Evolutionary conservation across 345 rosid species (phyloP), one percentile per base, ranked within the genome.

Genomic region (Bruguiera gymnorhiza): DNA sequence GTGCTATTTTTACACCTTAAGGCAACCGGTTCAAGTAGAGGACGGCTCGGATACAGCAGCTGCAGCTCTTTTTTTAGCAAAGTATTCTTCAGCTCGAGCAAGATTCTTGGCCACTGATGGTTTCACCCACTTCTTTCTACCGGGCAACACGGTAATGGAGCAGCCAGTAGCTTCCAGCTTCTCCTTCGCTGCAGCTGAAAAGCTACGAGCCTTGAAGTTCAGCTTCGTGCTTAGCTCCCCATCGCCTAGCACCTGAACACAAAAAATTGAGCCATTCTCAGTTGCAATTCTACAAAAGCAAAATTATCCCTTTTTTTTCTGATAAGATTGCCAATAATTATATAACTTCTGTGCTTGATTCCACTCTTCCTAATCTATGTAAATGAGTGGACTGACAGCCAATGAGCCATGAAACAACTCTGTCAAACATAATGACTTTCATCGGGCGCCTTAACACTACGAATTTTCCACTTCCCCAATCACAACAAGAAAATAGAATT

Each of bases 161-260:
- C 89, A 94, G n/a, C 98, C 98, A 11, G 79, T 83, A 61, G 90
- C 84, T 76, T 87, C 91, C 11, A 94, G 90, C 86, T 94, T 94
- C 78, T 88, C 93, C 73, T 86, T 94, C 7, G 97, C 97, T 69
- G 90, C 69, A 65, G 86, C 68, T 23, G 96, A 94, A 70, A 89
- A 86, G 30, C 93, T 87, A 0, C 91, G 91, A 48, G 96, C 97
- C 81, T 89, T 88, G 51, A 91, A 60, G 63, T 75, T 86, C 83
- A 94, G 88, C 84, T 91, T 91, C 66, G 82, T 66, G n/a, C 83
- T 87, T 23, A 94, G 78, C 70, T 91, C 95, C 39, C 96, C 97
- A 0, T 84, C 81, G n/a, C 93, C 96, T 9, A 94, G 79, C 83
- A 94, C 84, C 96, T 94, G 79, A 48, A 79, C 39, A 43, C 65